phyloP scores from a whole-genome alignment of 441 rosid species.

The Macaranga tanarius region DNA sequence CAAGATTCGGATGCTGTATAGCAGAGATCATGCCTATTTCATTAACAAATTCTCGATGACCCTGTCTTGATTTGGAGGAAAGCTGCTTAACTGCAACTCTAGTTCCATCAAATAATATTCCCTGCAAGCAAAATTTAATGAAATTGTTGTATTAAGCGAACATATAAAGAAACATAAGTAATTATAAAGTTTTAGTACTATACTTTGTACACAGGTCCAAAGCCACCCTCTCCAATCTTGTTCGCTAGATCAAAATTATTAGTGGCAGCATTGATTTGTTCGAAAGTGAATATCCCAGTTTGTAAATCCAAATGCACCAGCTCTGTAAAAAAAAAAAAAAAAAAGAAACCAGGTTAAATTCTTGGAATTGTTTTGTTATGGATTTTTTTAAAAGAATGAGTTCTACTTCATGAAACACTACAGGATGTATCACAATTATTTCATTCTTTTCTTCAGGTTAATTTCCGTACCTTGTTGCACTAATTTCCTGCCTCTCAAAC shows the following conservation, averaged over 20 bases:
- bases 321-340: slow-evolving; percentile 14
- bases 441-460: too few species aligned
- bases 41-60: slow-evolving; percentile 63
- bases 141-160: neutral
- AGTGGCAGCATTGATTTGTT: slow-evolving; percentile 63
- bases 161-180: too few species aligned
- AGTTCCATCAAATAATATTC: slow-evolving; percentile 53
- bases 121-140: slow-evolving; percentile 31
- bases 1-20: too few species aligned
- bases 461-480: too few species aligned
- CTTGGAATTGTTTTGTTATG: too few species aligned
- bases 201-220: slow-evolving; percentile 81
- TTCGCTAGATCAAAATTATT: slow-evolving; percentile 54
- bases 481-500: too few species aligned
- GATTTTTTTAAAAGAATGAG: too few species aligned
- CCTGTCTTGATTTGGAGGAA: slow-evolving; percentile 69
- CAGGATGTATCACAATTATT: too few species aligned
- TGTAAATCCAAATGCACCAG: slow-evolving; percentile 25
- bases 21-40: slow-evolving; percentile 64
- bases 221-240: slow-evolving; percentile 89
- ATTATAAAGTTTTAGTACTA: too few species aligned
- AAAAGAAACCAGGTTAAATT: too few species aligned
- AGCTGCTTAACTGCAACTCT: slow-evolving; percentile 70
- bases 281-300: slow-evolving; percentile 50
- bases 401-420: too few species aligned